phyloP scores from a whole-genome alignment of 2,329 filamentous ascomycete genomes.

The Verticillium klebahnii region DNA sequence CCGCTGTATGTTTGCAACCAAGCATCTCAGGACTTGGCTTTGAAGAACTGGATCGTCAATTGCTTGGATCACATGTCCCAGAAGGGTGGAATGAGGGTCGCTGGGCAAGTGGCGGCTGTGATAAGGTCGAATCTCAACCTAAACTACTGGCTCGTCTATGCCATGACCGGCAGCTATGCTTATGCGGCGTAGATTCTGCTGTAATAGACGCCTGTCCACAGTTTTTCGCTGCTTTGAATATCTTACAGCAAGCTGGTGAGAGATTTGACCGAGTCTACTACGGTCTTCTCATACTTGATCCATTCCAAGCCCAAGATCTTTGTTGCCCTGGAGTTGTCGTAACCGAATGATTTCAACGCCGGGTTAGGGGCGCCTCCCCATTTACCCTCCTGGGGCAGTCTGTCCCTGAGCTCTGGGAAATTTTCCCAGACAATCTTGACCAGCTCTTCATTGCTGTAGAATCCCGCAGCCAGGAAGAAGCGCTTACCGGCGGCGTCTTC shows the following conservation, averaged over 20 bases:
- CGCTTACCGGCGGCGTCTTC: constrained; percentile 19
- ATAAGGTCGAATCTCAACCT: constrained; percentile 5
- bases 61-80: constrained; percentile 13
- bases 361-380: constrained; percentile 6
- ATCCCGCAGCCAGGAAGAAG: constrained; percentile 19
- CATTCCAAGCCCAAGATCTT: constrained; percentile 42
- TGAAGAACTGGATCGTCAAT: constrained; percentile 10
- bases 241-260: not conserved
- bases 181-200: constrained; percentile 11
- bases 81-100: constrained; percentile 10
- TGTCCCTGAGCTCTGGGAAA: constrained; percentile 15
- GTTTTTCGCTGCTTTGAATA: no score
- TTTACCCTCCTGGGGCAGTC: constrained; percentile 16
- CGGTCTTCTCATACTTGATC: constrained; percentile 38
- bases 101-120: constrained; percentile 8
- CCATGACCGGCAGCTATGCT: constrained; percentile 19
- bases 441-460: constrained; percentile 16
- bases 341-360: constrained; percentile 12
- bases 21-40: constrained; percentile 4
- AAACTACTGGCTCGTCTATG: constrained; percentile 17
- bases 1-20: constrained; percentile 14
- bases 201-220: no score
- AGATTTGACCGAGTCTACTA: constrained; percentile 31
- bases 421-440: constrained; percentile 15
- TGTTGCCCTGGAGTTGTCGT: constrained; percentile 36